Conservation (phyloP, 805 yeast species). For the Ogataea corticis region DNA sequence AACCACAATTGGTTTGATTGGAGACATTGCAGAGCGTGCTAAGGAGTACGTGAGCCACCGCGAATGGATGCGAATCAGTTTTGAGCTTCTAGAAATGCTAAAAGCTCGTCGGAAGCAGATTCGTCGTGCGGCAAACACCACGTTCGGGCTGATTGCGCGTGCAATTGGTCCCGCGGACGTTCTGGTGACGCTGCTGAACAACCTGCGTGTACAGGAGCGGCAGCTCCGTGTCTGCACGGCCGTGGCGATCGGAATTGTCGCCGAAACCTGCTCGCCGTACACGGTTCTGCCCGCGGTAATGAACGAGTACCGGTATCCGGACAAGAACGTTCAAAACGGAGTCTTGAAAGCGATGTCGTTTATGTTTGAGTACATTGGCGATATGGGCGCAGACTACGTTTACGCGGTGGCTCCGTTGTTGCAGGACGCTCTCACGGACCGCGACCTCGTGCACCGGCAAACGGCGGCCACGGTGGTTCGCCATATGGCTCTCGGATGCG, state of each 20-base stretch:
- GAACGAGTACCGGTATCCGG: conserved; percentile 94
- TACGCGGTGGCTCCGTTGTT: conserved; percentile 76
- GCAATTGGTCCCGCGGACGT: conserved; percentile 98
- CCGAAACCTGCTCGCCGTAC: conserved; percentile 89
- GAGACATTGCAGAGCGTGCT: conserved; percentile 75
- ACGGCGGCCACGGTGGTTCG: conserved; percentile 88
- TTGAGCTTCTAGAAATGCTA: conserved; percentile 84
- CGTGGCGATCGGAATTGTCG: conserved; percentile 96
- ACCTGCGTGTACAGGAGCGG: conserved; percentile 89
- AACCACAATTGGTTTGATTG: conserved; percentile 73
- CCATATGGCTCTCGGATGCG: conserved; percentile 77
- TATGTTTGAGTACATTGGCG: conserved; percentile 88
- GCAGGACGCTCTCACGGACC: conserved; percentile 86
- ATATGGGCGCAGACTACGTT: conserved; percentile 75
- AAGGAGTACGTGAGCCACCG: conserved; percentile 83
- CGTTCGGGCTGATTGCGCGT: conserved; percentile 87
- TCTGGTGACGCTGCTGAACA: conserved; percentile 76
- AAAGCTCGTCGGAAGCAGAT: conserved; percentile 77
- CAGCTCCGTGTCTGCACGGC: conserved; percentile 96
- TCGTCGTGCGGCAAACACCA: conserved; percentile 80
- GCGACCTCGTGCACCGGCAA: conserved; percentile 92
- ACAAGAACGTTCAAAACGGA: conserved; percentile 92
- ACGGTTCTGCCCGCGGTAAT: conserved; percentile 91
- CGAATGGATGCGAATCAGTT: conserved; percentile 97
- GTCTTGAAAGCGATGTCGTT: conserved; percentile 87